A percentile compares a stretch with the other conserved stretches of the same genome.
Conservation (phyloP, 305 asterid genomes). For the Fraxinus sp. region DNA sequence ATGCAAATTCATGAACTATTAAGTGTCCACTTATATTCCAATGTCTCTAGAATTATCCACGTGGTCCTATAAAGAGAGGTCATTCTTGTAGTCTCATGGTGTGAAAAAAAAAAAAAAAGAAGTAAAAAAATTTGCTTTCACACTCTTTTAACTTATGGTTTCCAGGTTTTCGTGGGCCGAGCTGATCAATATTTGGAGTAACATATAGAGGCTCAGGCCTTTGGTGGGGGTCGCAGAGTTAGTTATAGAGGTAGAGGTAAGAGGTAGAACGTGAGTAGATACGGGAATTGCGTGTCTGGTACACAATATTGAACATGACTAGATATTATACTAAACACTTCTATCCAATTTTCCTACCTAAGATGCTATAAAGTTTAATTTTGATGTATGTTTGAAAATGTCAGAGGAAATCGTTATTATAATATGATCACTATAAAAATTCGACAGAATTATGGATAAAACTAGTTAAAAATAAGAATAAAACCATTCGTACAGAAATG, state of each 20-base stretch:
- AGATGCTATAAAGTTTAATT: too few species aligned
- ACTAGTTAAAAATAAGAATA: not conserved
- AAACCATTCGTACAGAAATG: too few species aligned
- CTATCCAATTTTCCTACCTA: too few species aligned
- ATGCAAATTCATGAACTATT: too few species aligned
- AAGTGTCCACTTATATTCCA: too few species aligned
- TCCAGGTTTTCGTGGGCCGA: not conserved
- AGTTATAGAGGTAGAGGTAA: too few species aligned
- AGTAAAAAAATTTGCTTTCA: not conserved
- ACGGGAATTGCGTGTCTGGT: not conserved
- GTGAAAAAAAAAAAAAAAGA: not conserved
- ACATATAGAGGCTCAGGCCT: not conserved
- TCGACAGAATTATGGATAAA: not conserved
- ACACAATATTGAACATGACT: not conserved
- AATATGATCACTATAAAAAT: not conserved
- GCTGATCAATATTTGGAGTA: not conserved
- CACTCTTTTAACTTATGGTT: not conserved
- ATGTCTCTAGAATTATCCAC: too few species aligned
- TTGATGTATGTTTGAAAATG: not conserved
- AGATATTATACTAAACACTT: too few species aligned
- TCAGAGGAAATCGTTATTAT: not conserved
- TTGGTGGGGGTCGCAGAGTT: not conserved
- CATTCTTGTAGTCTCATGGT: too few species aligned
- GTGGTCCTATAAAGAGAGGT: too few species aligned
- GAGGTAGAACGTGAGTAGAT: not conserved